Evolutionary conservation across 1,139 yeast species (phyloP), one percentile per base, ranked within the genome.

Genomic region (Geotrichum restrictum): DNA sequence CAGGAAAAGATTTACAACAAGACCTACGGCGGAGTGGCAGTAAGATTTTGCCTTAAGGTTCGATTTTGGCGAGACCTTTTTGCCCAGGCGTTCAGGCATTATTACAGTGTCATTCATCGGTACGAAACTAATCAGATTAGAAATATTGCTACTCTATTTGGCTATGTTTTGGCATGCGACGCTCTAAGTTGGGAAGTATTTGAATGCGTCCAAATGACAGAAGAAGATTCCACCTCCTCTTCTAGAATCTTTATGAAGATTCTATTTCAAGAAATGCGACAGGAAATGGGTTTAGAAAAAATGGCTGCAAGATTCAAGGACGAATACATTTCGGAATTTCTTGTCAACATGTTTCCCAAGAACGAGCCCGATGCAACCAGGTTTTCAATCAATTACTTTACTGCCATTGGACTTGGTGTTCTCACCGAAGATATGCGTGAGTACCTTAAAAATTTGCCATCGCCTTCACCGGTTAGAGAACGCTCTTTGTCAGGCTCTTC

Each of bases 1-100:
- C 95, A 91, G 64, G 97, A 88, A 60, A 83, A 86, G 60, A 83
- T 94, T 0, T 93, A 88, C 66, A 84, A 95, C 52, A 89, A 89
- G 65, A 85, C 81, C 63, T 89, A 82, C 64, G 96, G 97, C 1
- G 76, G 83, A 0, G 80, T 89, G 27, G 87, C 87, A 1, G 91
- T 85, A 57, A 80, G 82, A 53, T 71, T 93, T 37, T 75, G 85
- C 58, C 63, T 73, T 3, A 69, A 78, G 34, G 75, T 71, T 42
- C 65, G 66, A 10, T 64, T 70, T 10, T 91, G 96, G 95, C 76
- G 74, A 11, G 63, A 60, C 1, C 72, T 78, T 0, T 86, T 86
- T 61, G 71, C 71, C 13, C 57, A 61, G 4, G 72, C 78, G 4
- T 91, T 93, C 66, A 68, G 69, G 47, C 76, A 74, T 18, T 80